Conservation (phyloP, 108 stramenopile genomes). For the Cyclotella cryptica region DNA sequence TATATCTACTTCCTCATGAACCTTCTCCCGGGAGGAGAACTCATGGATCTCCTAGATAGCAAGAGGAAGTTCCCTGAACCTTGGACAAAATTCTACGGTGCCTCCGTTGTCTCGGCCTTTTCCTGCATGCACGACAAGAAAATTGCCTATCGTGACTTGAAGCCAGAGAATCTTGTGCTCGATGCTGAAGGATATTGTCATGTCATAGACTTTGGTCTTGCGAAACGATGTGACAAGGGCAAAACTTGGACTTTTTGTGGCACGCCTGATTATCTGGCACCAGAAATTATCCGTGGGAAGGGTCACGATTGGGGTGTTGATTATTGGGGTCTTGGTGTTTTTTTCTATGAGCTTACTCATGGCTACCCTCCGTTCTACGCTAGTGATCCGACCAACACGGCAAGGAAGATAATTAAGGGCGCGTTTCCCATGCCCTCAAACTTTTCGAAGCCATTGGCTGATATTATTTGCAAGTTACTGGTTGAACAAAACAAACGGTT, state of each 20-base stretch:
- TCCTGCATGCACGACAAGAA: slow-evolving; percentile 37
- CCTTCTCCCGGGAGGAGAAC: slow-evolving; percentile 65
- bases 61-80: slow-evolving; percentile 47
- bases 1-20: slow-evolving; percentile 64
- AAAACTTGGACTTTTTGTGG: slow-evolving; percentile 73
- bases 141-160: slow-evolving; percentile 80
- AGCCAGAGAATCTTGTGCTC: slow-evolving; percentile 76
- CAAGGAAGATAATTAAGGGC: slow-evolving; percentile 53
- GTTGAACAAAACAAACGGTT: slow-evolving; percentile 70
- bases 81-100: slow-evolving; percentile 49
- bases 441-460: slow-evolving; percentile 52
- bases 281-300: slow-evolving; percentile 59
- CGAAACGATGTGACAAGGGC: slow-evolving; percentile 48
- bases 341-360: slow-evolving; percentile 68
- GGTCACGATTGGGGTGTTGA: slow-evolving; percentile 69
- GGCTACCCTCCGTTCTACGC: slow-evolving; percentile 65
- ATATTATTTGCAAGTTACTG: slow-evolving; percentile 71
- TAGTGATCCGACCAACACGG: slow-evolving; percentile 45
- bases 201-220: slow-evolving; percentile 75
- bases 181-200: slow-evolving; percentile 63
- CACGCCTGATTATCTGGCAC: slow-evolving; percentile 74
- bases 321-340: slow-evolving; percentile 71
- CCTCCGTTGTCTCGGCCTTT: slow-evolving; percentile 59
- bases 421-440: slow-evolving; percentile 38
- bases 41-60: slow-evolving; percentile 44